Base-by-base conservation (phyloP, 139 green algal genomes). In the Dunaliella sp. region DNA sequence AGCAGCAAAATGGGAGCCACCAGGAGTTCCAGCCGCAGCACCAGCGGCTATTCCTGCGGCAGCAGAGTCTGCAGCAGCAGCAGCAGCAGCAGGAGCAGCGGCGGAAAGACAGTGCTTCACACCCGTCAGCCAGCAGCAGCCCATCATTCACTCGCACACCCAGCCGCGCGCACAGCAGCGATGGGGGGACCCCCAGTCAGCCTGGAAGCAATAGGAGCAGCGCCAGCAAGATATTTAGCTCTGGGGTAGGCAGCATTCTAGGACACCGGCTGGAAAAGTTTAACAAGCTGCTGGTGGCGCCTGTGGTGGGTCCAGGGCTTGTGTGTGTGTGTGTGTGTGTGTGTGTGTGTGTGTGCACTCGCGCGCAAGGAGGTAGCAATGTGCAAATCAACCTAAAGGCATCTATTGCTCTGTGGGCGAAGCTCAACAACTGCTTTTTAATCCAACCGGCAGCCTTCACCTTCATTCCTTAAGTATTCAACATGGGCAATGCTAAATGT, bases 231-330 rank as follows among this genome's bases (percentile, higher is more conserved):
- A 25, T 38, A 59, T 0, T 7, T 58, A 83, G 77, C 82, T 35
- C n/a, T 33, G 33, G 32, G 31, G 35, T 31, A 73, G 84, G 73
- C 87, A 84, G n/a, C 36, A 38, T 78, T 79, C 74, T 73, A 36
- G 73, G 32, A 38, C 78, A 74, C 86, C 36, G 36, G 31, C 36
- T 78, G 35, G 30, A 73, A 12, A 59, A 32, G 25, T 77, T 65
- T 37, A 37, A 38, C 32, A 83, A 88, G 75, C 77, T 91, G 83
- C 37, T 86, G 73, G 0, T 80, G 3, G 24, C 36, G 31, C 57
- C 33, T 65, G 59, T 79, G 82, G 65, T 85, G 58, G 33, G 65
- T 57, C 3, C 74, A n/a, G n/a, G n/a, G n/a, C n/a, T n/a, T n/a
- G n/a, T n/a, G n/a, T n/a, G n/a, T n/a, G n/a, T n/a, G n/a, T n/a